Evolutionary conservation across 2,329 filamentous ascomycete species (phyloP), one percentile per base, ranked within the genome.

Genomic region (Pyrenochaeta sp.): DNA sequence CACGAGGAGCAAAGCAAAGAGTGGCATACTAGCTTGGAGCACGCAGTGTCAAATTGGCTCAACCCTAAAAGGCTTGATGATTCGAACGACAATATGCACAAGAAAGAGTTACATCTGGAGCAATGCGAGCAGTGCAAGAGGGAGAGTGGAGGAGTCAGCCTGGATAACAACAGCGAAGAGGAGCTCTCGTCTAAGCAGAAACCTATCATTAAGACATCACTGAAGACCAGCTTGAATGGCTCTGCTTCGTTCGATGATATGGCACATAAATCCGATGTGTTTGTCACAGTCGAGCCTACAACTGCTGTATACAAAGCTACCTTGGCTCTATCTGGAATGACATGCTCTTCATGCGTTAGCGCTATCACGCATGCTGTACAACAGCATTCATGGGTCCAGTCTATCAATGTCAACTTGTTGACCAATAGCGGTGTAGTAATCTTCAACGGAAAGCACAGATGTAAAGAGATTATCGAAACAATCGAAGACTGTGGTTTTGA

Each of bases 241-340:
- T 55, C 50, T 1, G 45, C 49, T 13, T 59, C 59, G 12, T 44
- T 51, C 12, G 52, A 62, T 12, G 42, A 65, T 8, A 58, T 48
- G n/a, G 62, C 56, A 13, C 58, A 65, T 13, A 25, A 46, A 4
- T 54, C 58, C 9, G 62, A 69, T 8, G 50, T 49, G 10, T 70
- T 75, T 28, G 50, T 72, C n/a, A 47, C 56, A 7, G 40, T 72
- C 7, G 62, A 72, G 22, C 19, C 56, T 1, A 15, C 54, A n/a
- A 45, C 57, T 9, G 34, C 25, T 8, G 27, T 53, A 10, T 73
- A 65, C 59, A 73, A 67, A 56, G 82, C 79, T 5, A 81, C 81
- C 3, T 73, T 84, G 51, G 79, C 81, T n/a, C 80, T 87, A 34
- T 78, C 78, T 27, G 85, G 85, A n/a, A 88, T 88, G 85, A 87